phyloP scores from a whole-genome alignment of 2,329 filamentous ascomycete species.

The Leptographium radiaticola region DNA sequence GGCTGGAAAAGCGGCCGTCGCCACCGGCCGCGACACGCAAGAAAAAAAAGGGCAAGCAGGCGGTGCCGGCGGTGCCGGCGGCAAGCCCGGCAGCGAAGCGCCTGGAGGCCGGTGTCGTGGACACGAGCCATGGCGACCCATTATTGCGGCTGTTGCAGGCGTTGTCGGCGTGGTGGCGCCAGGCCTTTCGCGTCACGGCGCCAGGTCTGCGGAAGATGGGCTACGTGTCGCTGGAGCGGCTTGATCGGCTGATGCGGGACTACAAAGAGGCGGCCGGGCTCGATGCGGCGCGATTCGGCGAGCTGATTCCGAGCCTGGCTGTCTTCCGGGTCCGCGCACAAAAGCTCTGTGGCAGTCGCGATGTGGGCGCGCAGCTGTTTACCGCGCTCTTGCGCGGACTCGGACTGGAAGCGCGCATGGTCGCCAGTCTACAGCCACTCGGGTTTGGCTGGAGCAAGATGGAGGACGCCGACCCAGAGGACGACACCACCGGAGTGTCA shows the following conservation, averaged over 20 bases:
- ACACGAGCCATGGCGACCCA: slow-evolving; percentile 75
- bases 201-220: slow-evolving; percentile 81
- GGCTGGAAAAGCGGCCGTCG: slow-evolving; percentile 29
- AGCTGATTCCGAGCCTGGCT: slow-evolving; percentile 53
- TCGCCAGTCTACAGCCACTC: slow-evolving; percentile 71
- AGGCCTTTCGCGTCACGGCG: slow-evolving; percentile 62
- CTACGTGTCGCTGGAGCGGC: slow-evolving; percentile 64
- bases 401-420: slow-evolving; percentile 69
- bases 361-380: slow-evolving; percentile 81
- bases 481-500: slow-evolving; percentile 15
- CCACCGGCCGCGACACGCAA: slow-evolving; percentile 3
- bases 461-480: slow-evolving; percentile 58
- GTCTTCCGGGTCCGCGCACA: slow-evolving; percentile 59
- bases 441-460: slow-evolving; percentile 85
- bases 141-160: slow-evolving; percentile 62
- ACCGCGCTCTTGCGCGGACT: slow-evolving; percentile 71
- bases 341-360: slow-evolving; percentile 65
- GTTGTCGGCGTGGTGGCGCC: slow-evolving; percentile 78
- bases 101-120: slow-evolving; percentile 55
- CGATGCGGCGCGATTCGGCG: slow-evolving; percentile 52
- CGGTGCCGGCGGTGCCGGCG: slow-evolving; percentile 26
- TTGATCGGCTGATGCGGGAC: slow-evolving; percentile 61
- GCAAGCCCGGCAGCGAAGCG: slow-evolving; percentile 52
- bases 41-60: slow-evolving; percentile 24
- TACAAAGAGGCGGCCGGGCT: slow-evolving; percentile 32